Percentiles rank a stretch among this genome's conserved stretches.
Conservation (phyloP, 352 stramenopile genomes). For the Phytophthora megakarya region DNA sequence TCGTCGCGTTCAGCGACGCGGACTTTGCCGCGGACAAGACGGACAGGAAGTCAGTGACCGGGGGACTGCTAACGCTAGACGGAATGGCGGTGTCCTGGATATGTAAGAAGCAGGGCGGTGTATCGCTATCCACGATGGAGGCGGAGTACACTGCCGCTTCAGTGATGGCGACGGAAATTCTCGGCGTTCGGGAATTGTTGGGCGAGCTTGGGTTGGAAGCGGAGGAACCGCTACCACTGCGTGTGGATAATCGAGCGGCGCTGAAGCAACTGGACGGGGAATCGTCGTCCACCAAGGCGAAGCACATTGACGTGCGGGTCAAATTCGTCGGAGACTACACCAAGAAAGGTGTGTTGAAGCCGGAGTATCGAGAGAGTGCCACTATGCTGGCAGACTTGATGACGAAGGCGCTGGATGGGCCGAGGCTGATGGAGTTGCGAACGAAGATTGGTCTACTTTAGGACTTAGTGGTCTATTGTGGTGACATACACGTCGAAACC, state of each 20-base stretch:
- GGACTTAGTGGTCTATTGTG: neutral
- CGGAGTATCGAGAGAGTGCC: slow-evolving; percentile 2
- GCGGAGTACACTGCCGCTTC: slow-evolving; percentile 12
- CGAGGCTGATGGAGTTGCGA: neutral
- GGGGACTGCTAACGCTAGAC: slow-evolving; percentile 10
- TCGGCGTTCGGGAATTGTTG: neutral
- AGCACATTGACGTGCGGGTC: slow-evolving; percentile 23
- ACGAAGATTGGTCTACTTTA: neutral
- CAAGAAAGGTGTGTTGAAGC: neutral
- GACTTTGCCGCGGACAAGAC: neutral
- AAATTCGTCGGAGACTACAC: slow-evolving; percentile 13
- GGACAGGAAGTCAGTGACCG: slow-evolving; percentile 1
- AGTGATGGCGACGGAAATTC: neutral
- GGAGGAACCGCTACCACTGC: neutral
- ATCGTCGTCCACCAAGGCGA: neutral
- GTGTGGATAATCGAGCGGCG: neutral
- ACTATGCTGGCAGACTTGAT: slow-evolving; percentile 11
- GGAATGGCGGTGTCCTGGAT: slow-evolving; percentile 14
- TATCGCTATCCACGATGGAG: slow-evolving; percentile 26
- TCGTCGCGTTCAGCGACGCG: neutral
- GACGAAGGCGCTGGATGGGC: neutral
- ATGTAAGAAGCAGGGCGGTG: slow-evolving; percentile 21
- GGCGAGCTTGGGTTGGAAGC: neutral
- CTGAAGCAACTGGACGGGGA: neutral
- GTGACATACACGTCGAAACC: too few species aligned